Evolutionary conservation across 306 rosid genomes (phyloP).

Genomic region (Castanea mollissima): DNA sequence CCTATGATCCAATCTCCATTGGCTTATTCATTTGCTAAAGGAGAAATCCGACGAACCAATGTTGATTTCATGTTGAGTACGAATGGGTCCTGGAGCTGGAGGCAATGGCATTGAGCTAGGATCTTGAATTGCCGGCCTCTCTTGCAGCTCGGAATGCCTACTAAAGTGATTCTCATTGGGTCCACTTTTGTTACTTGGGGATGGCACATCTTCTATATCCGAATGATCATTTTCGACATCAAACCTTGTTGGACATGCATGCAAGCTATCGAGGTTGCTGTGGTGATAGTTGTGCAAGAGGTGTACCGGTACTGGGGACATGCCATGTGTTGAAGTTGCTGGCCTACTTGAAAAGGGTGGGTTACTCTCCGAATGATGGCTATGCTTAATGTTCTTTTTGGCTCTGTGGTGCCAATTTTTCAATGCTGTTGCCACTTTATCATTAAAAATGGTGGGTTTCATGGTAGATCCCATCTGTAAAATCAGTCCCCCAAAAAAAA

Average conservation of each 20-base stretch:
- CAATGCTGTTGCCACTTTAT: slow-evolving; percentile 51
- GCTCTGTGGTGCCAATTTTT: slow-evolving; percentile 55
- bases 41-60: slow-evolving; percentile 35
- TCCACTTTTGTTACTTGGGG: slow-evolving; percentile 19
- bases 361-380: slow-evolving; percentile 32
- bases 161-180: slow-evolving; percentile 14
- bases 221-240: slow-evolving; percentile 31
- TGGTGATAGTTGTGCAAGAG: slow-evolving; percentile 42
- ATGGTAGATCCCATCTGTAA: slow-evolving; percentile 70
- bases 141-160: slow-evolving; percentile 7
- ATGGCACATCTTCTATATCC: slow-evolving; percentile 32
- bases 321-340: slow-evolving; percentile 46
- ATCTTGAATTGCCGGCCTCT: slow-evolving; percentile 18
- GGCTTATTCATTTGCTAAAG: slow-evolving; percentile 29
- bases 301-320: slow-evolving; percentile 53
- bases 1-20: not conserved
- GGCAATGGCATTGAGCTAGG: slow-evolving; percentile 25
- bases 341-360: slow-evolving; percentile 64
- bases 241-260: slow-evolving; percentile 33
- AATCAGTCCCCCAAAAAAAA: not conserved
- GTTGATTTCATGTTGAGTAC: slow-evolving; percentile 34
- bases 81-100: not conserved
- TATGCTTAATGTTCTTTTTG: slow-evolving; percentile 35
- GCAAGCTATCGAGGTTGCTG: slow-evolving; percentile 24
- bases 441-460: slow-evolving; percentile 66